phyloP scores from a whole-genome alignment of 2,329 filamentous ascomycete species.

The Fragosphaeria purpurea region DNA sequence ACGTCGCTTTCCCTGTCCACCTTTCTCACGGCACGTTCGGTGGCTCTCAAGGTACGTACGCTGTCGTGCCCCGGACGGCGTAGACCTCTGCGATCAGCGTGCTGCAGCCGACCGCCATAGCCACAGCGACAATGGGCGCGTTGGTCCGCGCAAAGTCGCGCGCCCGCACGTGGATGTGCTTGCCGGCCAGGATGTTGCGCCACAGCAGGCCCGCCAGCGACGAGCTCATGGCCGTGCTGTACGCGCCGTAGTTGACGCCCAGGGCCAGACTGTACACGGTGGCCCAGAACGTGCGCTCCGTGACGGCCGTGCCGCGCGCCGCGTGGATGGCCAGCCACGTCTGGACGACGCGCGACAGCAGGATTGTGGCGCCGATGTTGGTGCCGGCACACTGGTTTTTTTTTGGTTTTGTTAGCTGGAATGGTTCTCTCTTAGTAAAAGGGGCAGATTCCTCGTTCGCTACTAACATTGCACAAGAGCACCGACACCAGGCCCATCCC shows the following conservation, averaged over 20 bases:
- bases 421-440: too few relatives aligned
- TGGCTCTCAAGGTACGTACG: too few relatives aligned
- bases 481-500: conserved; percentile 67
- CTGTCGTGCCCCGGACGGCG: conserved; percentile 30
- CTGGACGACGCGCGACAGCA: conserved; percentile 61
- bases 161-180: conserved; percentile 54
- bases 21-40: too few relatives aligned
- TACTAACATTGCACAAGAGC: conserved; percentile 58
- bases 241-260: conserved; percentile 66
- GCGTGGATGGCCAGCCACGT: conserved; percentile 53
- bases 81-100: conserved; percentile 57
- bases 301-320: conserved; percentile 37
- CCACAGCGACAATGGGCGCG: conserved; percentile 58
- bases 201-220: conserved; percentile 63
- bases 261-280: conserved; percentile 67
- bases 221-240: conserved; percentile 62
- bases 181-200: conserved; percentile 58
- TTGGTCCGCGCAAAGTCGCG: conserved; percentile 61
- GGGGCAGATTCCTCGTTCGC: too few relatives aligned
- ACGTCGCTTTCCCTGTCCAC: too few relatives aligned
- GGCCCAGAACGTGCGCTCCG: conserved; percentile 59
- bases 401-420: too few relatives aligned
- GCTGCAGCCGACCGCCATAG: conserved; percentile 54
- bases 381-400: conserved; percentile 57
- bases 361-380: conserved; percentile 67